These are phyloP conservation scores for Candida glucosophila DNA, from an alignment of 1,139 yeast genomes.

Conservation along the genomic window DNA sequence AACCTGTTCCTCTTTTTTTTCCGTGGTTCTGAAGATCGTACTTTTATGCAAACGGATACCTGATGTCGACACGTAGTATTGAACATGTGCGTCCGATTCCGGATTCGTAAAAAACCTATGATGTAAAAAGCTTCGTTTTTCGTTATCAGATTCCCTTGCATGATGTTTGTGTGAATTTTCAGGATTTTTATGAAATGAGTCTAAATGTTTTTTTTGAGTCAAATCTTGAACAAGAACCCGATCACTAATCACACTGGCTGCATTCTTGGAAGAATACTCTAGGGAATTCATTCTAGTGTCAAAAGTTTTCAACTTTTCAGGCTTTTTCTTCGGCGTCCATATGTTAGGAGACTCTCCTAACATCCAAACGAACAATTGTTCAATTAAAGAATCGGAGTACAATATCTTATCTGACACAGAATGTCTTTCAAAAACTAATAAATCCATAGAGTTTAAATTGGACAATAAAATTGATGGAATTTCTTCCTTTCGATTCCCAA, in stretches of 20 bases:
- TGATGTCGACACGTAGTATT: conserved; percentile 60
- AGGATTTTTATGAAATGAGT: neutral
- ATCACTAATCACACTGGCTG: neutral
- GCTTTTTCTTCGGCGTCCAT: conserved; percentile 48
- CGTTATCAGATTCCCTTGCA: neutral
- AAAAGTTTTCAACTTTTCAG: conserved; percentile 12
- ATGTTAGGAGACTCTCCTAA: conserved; percentile 65
- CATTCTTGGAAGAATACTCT: conserved; percentile 3
- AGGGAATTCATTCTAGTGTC: conserved; percentile 3
- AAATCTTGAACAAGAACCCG: neutral
- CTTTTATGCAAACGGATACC: conserved; percentile 57
- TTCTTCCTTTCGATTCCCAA: conserved; percentile 38
- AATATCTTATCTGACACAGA: conserved; percentile 51
- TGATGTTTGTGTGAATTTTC: neutral
- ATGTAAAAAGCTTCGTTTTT: conserved; percentile 69
- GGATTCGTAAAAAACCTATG: conserved; percentile 84
- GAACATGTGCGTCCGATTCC: conserved; percentile 73
- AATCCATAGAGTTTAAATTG: conserved; percentile 59
- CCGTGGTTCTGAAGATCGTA: conserved; percentile 20
- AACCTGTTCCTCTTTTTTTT: conserved; percentile 13
- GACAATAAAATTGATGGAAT: conserved; percentile 44
- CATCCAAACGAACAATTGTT: conserved; percentile 52
- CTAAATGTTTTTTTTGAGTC: neutral
- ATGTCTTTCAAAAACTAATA: conserved; percentile 64
- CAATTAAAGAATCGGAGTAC: conserved; percentile 57